phyloP scores from a whole-genome alignment of 2,329 filamentous ascomycete genomes.

The Penicillium glabrum region DNA sequence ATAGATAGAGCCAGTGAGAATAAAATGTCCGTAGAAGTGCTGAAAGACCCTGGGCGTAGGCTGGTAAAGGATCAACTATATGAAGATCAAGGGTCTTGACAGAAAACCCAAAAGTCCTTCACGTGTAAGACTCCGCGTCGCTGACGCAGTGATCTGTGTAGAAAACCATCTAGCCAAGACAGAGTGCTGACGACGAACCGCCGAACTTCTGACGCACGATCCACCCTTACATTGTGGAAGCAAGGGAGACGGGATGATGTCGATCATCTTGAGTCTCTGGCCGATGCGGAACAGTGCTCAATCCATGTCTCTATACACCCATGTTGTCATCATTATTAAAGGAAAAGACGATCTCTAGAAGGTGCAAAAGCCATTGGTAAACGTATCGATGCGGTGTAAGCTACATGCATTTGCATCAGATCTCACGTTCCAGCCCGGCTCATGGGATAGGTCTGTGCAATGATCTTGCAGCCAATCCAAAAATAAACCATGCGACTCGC shows the following conservation, averaged over 20 bases:
- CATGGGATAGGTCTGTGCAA: not conserved
- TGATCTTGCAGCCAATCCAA: not conserved
- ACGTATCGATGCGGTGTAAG: not conserved
- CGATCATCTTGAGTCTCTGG: not conserved
- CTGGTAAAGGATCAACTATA: not conserved
- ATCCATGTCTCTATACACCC: not conserved
- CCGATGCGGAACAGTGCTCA: too few species aligned
- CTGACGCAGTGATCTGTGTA: not conserved
- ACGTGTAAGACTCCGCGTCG: too few species aligned
- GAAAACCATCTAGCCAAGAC: not conserved
- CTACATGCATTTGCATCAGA: not conserved
- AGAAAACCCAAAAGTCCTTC: too few species aligned
- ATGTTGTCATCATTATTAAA: not conserved
- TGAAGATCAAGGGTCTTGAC: not conserved
- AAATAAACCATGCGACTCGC: not conserved
- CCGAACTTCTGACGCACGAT: not conserved
- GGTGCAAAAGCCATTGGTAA: not conserved
- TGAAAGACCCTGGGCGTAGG: not conserved
- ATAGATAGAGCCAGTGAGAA: not conserved
- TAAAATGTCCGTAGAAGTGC: not conserved
- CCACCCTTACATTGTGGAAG: not conserved
- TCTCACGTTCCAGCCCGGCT: not conserved
- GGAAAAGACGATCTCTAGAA: not conserved
- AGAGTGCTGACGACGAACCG: not conserved
- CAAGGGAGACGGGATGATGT: not conserved